Base-by-base conservation (phyloP, 1,284 basidiomycete genomes). In the Psilocybe mexicana region DNA sequence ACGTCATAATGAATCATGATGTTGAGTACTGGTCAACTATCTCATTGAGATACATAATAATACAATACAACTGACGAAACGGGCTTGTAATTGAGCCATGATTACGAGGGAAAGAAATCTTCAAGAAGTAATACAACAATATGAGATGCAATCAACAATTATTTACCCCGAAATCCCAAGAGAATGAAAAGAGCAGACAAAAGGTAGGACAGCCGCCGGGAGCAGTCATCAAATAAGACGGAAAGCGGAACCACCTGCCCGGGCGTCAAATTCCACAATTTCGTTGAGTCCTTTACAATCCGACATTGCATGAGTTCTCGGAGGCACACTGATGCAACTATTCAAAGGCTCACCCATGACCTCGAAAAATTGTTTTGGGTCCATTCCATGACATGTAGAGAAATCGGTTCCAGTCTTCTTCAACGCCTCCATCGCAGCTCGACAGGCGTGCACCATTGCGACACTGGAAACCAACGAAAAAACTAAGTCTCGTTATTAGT, bases 341-440 rank as follows among this genome's bases (percentile, higher is more conserved):
- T 8, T 33, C 4, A 8, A 33, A 49, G 24, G 26, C 59, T 59
- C 54, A 73, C 74, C 87, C 85, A 90, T 88, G 54, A 88, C 84
- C 67, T 87, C 82, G 70, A 90, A 90, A 78, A 90, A 90, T 55
- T 80, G 77, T 67, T 85, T 87, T 24, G 88, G 88, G 64, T 88
- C 87, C 88, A 90, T 90, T 14, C 88, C 87, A 70, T 84, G 78
- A 0, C 87, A 85, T 25, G 84, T 83, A 18, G 73, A 64, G 67
- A 84, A 87, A 69, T 90, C 88, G 7, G 88, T 90, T 28, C 88
- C 88, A 1, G 87, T 90, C 76, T 88, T 87, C 76, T 84, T 89
- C 40, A 90, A 72, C 2, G 84, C 85, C 25, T 79, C 79, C 87
- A 90, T 89, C 1, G 88, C 88, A 4, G 82, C 83, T 54, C 88